Percentiles rank a stretch among this genome's conserved stretches.
These are phyloP conservation scores for Phaeosphaeria sp. DNA, from an alignment of 2,329 filamentous ascomycete genomes.

Conservation along the genomic window DNA sequence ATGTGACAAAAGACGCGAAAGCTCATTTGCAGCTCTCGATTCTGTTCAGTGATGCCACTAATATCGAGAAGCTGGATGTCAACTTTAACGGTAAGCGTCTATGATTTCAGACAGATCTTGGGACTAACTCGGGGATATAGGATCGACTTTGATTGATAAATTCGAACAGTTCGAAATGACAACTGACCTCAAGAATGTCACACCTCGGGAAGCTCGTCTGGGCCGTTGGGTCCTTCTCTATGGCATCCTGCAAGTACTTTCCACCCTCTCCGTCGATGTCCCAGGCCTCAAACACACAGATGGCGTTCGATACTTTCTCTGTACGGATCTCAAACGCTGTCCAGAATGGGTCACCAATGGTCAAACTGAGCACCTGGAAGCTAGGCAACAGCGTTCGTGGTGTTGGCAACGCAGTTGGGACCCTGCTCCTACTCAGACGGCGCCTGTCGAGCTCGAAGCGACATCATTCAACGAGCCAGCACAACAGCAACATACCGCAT, in stretches of 20 bases:
- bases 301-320: constrained; percentile 50
- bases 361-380: constrained; percentile 35
- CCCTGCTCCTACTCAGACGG: constrained; percentile 22
- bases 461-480: constrained; percentile 1
- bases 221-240: constrained; percentile 54
- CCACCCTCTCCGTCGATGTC: constrained; percentile 51
- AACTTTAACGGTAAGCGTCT: constrained; percentile 41
- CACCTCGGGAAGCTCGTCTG: constrained; percentile 51
- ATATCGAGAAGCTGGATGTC: constrained; percentile 47
- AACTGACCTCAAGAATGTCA: constrained; percentile 36
- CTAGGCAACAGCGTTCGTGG: constrained; percentile 40
- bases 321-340: constrained; percentile 45
- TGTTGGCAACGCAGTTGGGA: constrained; percentile 47
- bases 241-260: constrained; percentile 50
- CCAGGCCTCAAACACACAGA: constrained; percentile 46
- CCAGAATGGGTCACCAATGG: constrained; percentile 46
- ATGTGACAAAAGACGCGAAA: constrained; percentile 44
- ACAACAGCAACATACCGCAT: neutral
- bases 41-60: constrained; percentile 50
- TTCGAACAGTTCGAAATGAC: constrained; percentile 51
- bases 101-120: neutral
- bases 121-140: constrained; percentile 24
- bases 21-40: constrained; percentile 49
- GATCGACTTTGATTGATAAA: constrained; percentile 49
- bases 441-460: constrained; percentile 42